These are phyloP conservation scores for Leccinum huronense DNA, from an alignment of 1,284 basidiomycete genomes.

Conservation along the genomic window DNA sequence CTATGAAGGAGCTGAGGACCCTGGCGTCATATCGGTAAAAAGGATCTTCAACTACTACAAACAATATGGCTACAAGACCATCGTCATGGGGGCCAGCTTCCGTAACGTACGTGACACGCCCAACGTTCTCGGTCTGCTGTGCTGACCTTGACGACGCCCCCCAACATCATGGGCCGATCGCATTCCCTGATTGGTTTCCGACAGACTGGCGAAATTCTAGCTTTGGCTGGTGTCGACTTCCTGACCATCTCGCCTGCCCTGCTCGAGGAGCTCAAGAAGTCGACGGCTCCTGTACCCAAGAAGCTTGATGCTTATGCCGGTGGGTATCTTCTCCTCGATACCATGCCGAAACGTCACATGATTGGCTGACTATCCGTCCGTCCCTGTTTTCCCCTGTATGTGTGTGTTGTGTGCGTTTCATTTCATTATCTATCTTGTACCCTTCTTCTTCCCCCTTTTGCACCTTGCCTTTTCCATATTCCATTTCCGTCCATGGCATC, in stretches of 20 bases:
- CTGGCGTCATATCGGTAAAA: slow-evolving; percentile 95
- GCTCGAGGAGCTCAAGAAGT: slow-evolving; percentile 90
- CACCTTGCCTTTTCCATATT: background rate
- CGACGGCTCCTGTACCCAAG: slow-evolving; percentile 75
- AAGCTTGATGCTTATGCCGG: slow-evolving; percentile 74
- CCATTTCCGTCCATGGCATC: background rate
- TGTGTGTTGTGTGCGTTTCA: background rate
- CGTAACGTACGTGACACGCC: slow-evolving; percentile 67
- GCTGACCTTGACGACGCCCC: slow-evolving; percentile 4
- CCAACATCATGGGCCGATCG: slow-evolving; percentile 17
- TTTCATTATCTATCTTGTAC: background rate
- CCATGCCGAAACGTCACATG: slow-evolving; percentile 2
- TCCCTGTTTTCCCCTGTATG: background rate
- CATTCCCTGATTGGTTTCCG: slow-evolving; percentile 28
- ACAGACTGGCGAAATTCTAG: slow-evolving; percentile 88
- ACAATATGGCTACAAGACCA: slow-evolving; percentile 97
- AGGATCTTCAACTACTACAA: slow-evolving; percentile 99
- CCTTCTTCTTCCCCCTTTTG: slow-evolving; percentile 1
- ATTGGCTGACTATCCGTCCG: slow-evolving; percentile 7
- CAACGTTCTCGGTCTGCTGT: background rate
- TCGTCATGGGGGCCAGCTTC: slow-evolving; percentile 99
- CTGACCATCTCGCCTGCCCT: slow-evolving; percentile 91
- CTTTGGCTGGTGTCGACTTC: slow-evolving; percentile 95
- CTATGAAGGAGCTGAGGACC: slow-evolving; percentile 88
- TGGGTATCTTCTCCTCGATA: slow-evolving; percentile 37